Evolutionary conservation across 2,329 filamentous ascomycete genomes (phyloP).

Genomic region (Alternaria sp.): DNA sequence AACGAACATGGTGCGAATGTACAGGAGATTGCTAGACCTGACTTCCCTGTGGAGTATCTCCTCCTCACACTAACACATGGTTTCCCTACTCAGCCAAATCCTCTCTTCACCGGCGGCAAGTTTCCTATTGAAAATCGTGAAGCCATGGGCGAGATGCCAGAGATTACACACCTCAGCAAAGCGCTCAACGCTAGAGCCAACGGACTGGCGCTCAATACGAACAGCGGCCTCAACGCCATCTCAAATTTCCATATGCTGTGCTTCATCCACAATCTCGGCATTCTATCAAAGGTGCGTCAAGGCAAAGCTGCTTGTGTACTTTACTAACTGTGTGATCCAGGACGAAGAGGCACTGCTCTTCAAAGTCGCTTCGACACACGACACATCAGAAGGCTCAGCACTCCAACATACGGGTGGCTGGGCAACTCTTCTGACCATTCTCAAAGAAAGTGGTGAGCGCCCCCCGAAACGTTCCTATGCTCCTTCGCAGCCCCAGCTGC

Average conservation of each 20-base stretch:
- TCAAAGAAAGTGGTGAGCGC: constrained; percentile 97
- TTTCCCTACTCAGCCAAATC: constrained; percentile 83
- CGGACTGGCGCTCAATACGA: constrained; percentile 63
- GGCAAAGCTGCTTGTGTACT: background rate
- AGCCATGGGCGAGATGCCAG: constrained; percentile 84
- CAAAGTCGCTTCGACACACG: constrained; percentile 82
- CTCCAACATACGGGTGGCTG: constrained; percentile 89
- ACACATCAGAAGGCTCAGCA: constrained; percentile 81
- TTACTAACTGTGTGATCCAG: constrained; percentile 59
- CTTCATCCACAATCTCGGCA: constrained; percentile 81
- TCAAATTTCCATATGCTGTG: constrained; percentile 96
- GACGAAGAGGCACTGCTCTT: constrained; percentile 89
- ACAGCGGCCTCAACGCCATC: constrained; percentile 72
- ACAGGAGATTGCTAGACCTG: constrained; percentile 95
- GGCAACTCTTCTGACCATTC: constrained; percentile 91
- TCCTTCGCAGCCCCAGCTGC: constrained; percentile 33
- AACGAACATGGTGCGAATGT: constrained; percentile 98
- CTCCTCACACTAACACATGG: constrained; percentile 96
- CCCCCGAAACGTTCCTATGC: constrained; percentile 73
- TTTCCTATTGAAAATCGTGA: constrained; percentile 95
- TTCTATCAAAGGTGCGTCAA: constrained; percentile 78
- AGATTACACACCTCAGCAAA: constrained; percentile 72
- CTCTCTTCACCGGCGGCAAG: constrained; percentile 74
- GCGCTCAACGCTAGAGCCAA: constrained; percentile 70
- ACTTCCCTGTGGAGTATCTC: constrained; percentile 95